phyloP scores from a whole-genome alignment of 2,329 filamentous ascomycete genomes.

The Xylariaceae sp. region DNA sequence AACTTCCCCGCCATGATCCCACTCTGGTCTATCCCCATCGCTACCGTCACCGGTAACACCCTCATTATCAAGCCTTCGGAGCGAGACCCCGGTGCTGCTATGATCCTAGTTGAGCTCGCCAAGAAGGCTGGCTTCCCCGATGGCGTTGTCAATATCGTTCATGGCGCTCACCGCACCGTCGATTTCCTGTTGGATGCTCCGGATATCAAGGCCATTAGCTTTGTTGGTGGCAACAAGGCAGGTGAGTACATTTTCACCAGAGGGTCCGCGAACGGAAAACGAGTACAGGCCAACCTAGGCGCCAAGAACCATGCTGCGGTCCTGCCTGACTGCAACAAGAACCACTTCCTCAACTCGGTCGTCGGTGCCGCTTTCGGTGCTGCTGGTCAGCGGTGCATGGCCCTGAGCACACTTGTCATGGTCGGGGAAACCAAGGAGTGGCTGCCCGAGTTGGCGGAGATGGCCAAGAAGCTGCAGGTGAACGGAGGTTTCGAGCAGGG shows the following conservation, averaged over 20 bases:
- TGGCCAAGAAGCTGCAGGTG: constrained; percentile 69
- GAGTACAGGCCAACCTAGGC: constrained; percentile 82
- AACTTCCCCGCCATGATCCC: constrained; percentile 94
- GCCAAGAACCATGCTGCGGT: constrained; percentile 88
- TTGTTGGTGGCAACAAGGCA: constrained; percentile 84
- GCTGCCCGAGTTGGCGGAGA: constrained; percentile 74
- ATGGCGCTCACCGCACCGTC: constrained; percentile 76
- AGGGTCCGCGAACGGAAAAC: constrained; percentile 81
- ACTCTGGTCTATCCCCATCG: constrained; percentile 85
- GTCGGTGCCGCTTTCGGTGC: constrained; percentile 82
- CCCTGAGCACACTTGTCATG: constrained; percentile 77
- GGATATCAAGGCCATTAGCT: constrained; percentile 80
- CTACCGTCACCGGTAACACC: constrained; percentile 80
- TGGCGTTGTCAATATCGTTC: constrained; percentile 79
- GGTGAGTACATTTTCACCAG: constrained; percentile 82
- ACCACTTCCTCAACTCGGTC: constrained; percentile 82
- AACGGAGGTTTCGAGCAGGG: constrained; percentile 80
- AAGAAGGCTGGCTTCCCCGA: constrained; percentile 78
- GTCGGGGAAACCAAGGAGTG: constrained; percentile 83
- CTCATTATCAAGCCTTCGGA: constrained; percentile 84
- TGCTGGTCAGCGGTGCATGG: constrained; percentile 85
- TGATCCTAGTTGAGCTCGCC: constrained; percentile 80
- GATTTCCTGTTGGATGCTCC: constrained; percentile 86
- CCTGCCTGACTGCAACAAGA: constrained; percentile 85
- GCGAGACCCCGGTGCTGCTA: constrained; percentile 77